phyloP scores from a whole-genome alignment of 1,284 basidiomycete species.

The Cyathus olla region DNA sequence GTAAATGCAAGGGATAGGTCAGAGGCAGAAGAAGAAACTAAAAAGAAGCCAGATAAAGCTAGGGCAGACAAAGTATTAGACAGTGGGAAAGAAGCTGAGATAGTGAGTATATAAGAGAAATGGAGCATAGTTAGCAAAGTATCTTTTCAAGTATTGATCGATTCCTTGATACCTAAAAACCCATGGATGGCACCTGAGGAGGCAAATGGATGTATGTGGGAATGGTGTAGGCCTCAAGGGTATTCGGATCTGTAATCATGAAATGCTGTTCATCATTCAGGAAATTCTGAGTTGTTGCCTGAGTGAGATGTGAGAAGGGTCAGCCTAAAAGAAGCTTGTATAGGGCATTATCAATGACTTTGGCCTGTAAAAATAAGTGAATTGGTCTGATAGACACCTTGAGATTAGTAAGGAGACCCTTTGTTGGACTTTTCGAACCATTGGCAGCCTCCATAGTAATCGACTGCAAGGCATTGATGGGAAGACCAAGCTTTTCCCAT shows the following conservation, averaged over 20 bases:
- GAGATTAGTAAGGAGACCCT: constrained; percentile 5
- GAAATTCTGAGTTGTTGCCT: background rate
- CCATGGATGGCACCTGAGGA: background rate
- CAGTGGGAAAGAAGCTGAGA: too few species aligned
- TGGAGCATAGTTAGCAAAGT: background rate
- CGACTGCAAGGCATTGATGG: background rate
- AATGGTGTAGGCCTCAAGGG: background rate
- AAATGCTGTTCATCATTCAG: background rate
- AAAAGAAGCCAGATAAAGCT: too few species aligned
- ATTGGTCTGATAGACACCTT: background rate
- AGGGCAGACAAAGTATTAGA: too few species aligned
- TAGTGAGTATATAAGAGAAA: too few species aligned
- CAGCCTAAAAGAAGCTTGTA: background rate
- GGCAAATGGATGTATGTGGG: background rate
- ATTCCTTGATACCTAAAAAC: background rate
- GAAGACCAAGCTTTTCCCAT: constrained; percentile 5
- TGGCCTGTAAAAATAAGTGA: background rate
- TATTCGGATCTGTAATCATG: background rate
- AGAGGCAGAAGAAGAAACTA: background rate
- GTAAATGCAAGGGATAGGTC: background rate
- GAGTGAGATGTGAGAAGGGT: background rate
- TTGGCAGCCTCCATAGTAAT: constrained; percentile 10
- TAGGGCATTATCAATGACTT: background rate
- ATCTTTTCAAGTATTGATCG: background rate
- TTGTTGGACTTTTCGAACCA: background rate